Evolutionary conservation across 2,329 filamentous ascomycete species (phyloP).

Genomic region (Magnaporthiopsis rhizophila): DNA sequence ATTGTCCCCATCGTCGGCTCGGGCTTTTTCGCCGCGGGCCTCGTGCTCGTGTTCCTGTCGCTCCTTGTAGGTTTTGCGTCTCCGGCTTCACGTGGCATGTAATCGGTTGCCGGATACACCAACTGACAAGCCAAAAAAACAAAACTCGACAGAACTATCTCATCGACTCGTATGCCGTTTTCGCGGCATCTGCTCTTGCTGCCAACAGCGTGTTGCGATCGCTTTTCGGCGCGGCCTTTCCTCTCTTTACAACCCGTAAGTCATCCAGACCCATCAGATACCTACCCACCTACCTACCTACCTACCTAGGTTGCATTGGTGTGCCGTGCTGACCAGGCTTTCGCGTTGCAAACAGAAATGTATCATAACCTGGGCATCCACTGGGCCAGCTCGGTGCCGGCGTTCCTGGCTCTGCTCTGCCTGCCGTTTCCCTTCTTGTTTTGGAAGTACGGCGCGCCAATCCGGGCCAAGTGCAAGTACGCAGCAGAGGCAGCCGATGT

Average conservation of each 20-base stretch:
- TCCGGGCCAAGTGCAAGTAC: conserved; percentile 62
- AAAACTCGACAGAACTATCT: conserved; percentile 44
- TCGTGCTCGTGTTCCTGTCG: conserved; percentile 58
- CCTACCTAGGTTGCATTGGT: no score
- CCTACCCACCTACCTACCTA: no score
- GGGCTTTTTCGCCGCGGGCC: conserved; percentile 31
- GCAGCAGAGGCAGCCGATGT: conserved; percentile 58
- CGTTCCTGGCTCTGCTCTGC: conserved; percentile 64
- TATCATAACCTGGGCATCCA: conserved; percentile 57
- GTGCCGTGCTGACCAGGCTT: neutral
- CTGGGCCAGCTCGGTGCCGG: conserved; percentile 68
- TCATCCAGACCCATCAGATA: no score
- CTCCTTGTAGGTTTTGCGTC: conserved; percentile 28
- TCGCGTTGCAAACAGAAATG: conserved; percentile 28
- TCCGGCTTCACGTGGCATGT: neutral
- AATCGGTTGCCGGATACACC: neutral
- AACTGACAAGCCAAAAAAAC: neutral
- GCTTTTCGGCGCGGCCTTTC: conserved; percentile 64
- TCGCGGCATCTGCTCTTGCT: conserved; percentile 66
- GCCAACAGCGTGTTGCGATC: conserved; percentile 66
- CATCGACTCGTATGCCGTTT: conserved; percentile 65
- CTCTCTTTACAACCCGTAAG: conserved; percentile 55
- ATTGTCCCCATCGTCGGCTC: conserved; percentile 27
- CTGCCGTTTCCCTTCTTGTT: conserved; percentile 70
- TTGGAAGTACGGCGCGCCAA: conserved; percentile 58